A percentile compares a stretch with the other conserved stretches of the same genome.
Evolutionary conservation across 129 eudicot species (phyloP).

Genomic region (Artemisia annua): DNA sequence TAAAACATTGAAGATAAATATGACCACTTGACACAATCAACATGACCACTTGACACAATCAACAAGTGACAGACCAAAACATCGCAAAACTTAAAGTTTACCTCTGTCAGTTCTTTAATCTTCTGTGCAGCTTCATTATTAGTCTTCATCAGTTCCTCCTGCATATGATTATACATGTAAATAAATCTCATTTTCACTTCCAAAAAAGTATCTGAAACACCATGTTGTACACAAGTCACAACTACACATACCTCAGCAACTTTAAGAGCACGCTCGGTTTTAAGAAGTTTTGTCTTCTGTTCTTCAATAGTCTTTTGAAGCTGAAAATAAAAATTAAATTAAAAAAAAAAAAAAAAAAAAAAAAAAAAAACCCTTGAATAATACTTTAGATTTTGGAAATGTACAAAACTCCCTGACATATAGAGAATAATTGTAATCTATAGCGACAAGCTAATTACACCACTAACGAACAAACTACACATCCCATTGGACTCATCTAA

Average conservation of each 20-base stretch:
- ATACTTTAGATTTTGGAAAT: conserved; percentile 2
- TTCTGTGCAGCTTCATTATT: conserved; percentile 67
- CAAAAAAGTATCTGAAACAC: conserved; percentile 10
- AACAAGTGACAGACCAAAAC: neutral
- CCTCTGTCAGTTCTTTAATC: conserved; percentile 59
- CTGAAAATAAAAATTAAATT: too few species aligned
- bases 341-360: too few species aligned
- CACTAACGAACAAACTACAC: conserved; percentile 11
- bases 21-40: conserved; percentile 13
- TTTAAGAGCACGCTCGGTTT: conserved; percentile 80
- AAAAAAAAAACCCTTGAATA: neutral
- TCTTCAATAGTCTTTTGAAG: conserved; percentile 55
- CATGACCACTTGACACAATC: conserved; percentile 12
- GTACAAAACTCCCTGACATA: conserved; percentile 10
- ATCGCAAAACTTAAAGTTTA: conserved; percentile 20
- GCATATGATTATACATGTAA: conserved; percentile 15
- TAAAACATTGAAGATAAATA: neutral
- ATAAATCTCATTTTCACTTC: conserved; percentile 19
- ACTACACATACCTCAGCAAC: conserved; percentile 69
- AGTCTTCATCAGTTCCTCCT: conserved; percentile 86
- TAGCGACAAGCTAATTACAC: neutral
- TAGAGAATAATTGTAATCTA: neutral
- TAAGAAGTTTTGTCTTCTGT: conserved; percentile 56
- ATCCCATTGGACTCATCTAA: neutral
- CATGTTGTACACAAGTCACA: neutral